Conservation (phyloP, 2,329 filamentous ascomycete genomes). For the Acephala macrosclerotiorum region DNA sequence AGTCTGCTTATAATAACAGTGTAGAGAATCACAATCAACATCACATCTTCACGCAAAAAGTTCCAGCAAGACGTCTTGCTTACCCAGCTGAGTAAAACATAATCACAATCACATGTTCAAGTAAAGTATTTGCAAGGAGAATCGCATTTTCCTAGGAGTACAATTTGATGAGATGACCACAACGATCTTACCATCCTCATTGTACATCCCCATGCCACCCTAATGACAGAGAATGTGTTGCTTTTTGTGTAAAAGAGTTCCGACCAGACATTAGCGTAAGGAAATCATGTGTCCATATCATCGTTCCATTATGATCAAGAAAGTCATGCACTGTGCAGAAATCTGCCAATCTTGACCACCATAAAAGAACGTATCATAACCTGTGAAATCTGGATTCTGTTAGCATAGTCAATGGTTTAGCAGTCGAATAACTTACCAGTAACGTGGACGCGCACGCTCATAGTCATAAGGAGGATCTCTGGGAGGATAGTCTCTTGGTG, state of each 20-base stretch:
- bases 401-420: neutral
- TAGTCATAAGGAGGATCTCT: conserved; percentile 43
- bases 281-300: conserved; percentile 28
- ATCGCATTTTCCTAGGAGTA: conserved; percentile 28
- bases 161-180: conserved; percentile 24
- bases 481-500: conserved; percentile 45
- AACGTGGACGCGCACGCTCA: conserved; percentile 40
- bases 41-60: conserved; percentile 7
- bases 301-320: conserved; percentile 22
- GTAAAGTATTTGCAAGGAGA: neutral
- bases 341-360: conserved; percentile 11
- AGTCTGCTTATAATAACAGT: neutral
- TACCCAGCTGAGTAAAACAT: neutral
- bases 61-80: neutral
- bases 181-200: conserved; percentile 24
- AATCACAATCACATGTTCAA: conserved; percentile 8
- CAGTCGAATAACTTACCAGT: conserved; percentile 37
- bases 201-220: conserved; percentile 24
- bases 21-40: conserved; percentile 8
- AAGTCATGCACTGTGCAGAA: conserved; percentile 13
- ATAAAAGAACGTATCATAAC: conserved; percentile 25
- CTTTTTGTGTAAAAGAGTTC: conserved; percentile 23
- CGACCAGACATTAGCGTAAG: conserved; percentile 23
- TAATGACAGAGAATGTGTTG: conserved; percentile 12
- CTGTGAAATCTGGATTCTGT: conserved; percentile 12